Conservation (phyloP, 306 rosid species). For the Gynostemma pentaphyllum region DNA sequence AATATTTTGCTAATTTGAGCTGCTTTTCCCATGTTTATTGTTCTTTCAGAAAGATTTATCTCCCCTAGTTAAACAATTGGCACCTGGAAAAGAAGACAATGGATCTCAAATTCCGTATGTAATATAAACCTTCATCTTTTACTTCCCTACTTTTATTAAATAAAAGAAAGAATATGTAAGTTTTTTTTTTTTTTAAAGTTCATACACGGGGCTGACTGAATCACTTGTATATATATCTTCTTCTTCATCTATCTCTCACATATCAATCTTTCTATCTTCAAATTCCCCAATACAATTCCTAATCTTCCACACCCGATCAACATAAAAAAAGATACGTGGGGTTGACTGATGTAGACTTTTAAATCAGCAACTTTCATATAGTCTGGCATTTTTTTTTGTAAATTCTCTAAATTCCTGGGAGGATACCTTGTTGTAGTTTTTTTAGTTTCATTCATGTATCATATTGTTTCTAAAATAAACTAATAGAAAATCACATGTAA, state of each 20-base stretch:
- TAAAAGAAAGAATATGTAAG: background rate
- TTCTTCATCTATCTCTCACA: too few species aligned
- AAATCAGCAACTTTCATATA: too few species aligned
- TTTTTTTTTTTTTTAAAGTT: background rate
- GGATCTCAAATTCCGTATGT: conserved; percentile 85
- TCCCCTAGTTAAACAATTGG: conserved; percentile 70
- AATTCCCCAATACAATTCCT: too few species aligned
- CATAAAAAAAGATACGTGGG: too few species aligned
- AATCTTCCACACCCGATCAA: too few species aligned
- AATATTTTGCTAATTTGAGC: background rate
- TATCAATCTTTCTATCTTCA: too few species aligned
- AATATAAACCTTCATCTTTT: conserved; percentile 5
- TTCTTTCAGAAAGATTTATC: conserved; percentile 77
- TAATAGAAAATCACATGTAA: background rate
- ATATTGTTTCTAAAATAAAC: background rate
- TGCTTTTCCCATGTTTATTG: conserved; percentile 16
- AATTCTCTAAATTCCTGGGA: too few species aligned
- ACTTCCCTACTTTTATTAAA: background rate
- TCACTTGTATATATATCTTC: too few species aligned
- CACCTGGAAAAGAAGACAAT: conserved; percentile 44
- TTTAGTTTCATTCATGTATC: conserved; percentile 1
- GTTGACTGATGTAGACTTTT: background rate
- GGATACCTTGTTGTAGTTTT: too few species aligned
- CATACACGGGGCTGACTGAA: too few species aligned
- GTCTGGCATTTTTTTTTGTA: too few species aligned